Base-by-base conservation (phyloP, 768 basidiomycete species). In the Myochromella boudieri region DNA sequence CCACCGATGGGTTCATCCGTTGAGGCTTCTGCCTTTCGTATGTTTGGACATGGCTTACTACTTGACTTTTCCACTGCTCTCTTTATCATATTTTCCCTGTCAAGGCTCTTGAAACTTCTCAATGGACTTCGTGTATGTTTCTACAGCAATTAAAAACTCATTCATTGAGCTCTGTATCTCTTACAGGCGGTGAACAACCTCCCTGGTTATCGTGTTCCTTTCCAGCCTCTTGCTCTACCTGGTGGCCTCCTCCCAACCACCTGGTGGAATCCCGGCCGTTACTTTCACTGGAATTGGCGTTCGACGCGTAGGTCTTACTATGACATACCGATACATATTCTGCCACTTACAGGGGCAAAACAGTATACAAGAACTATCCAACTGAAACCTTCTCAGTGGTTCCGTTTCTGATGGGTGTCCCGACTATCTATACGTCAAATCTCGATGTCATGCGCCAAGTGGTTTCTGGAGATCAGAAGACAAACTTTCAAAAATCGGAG, bases 391-490 rank as follows among this genome's bases (percentile, higher is more conserved):
- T 75, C n/a, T 69, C 72, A 1, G 44, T 75, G 6, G 64, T 74
- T 0, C 65, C 72, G 0, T 69, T 68, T 40, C 15, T 77, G 0
- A 26, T 54, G 0, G 75, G 75, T 0, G 44, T 42, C 2, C 60
- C 72, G 1, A 54, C 56, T 1, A 52, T 76, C 17, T 73, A 69
- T 49, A 72, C 72, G 1, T 64, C 70, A 12, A 77, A 74, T 50
- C 46, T 78, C 14, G 73, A 77, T 18, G 68, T 77, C 4, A 67
- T 64, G 18, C 65, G 71, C 4, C 76, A 77, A 57, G 60, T 76
- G 12, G 57, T 61, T 2, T 56, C 56, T 2, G 74, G 72, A 1
- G 67, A 66, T 2, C 60, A 63, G n/a, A 71, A 65, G 31, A 60
- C 65, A 1, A 63, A 53, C 37, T 75, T 69, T 38, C 43, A n/a